A percentile compares a stretch with the other conserved stretches of the same genome.
These are phyloP conservation scores for Gymnopus androsaceus DNA, from an alignment of 1,284 basidiomycete species.

Conservation along the genomic window DNA sequence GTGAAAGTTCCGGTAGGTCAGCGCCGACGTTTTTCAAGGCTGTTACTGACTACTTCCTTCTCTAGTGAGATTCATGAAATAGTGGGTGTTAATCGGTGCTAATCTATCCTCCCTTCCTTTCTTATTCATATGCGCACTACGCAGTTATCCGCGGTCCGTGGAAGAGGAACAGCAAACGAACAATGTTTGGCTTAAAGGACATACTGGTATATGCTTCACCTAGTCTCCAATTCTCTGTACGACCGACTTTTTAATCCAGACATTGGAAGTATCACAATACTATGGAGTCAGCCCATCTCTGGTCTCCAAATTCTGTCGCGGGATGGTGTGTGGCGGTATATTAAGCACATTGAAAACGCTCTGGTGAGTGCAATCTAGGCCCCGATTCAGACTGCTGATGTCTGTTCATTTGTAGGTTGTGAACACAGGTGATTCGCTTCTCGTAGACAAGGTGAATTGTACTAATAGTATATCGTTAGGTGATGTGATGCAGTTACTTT, in stretches of 20 bases:
- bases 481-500: constrained; percentile 16
- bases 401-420: constrained; percentile 8
- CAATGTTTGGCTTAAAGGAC: constrained; percentile 50
- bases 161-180: constrained; percentile 48
- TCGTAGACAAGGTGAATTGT: too few species aligned
- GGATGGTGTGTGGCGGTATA: constrained; percentile 45
- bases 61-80: constrained; percentile 40
- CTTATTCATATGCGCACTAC: neutral
- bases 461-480: too few species aligned
- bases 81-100: constrained; percentile 23
- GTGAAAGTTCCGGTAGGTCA: constrained; percentile 33
- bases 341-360: constrained; percentile 48
- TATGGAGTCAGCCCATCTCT: constrained; percentile 52
- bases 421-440: too few species aligned
- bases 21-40: neutral
- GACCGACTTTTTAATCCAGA: too few species aligned
- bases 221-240: too few species aligned
- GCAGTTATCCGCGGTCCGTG: constrained; percentile 41
- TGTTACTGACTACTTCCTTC: neutral
- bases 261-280: constrained; percentile 44
- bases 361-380: constrained; percentile 32
- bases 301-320: constrained; percentile 45
- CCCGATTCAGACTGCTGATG: neutral
- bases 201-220: constrained; percentile 37
- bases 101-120: neutral